phyloP scores from a whole-genome alignment of 2,329 filamentous ascomycete species.

The Hysterium pulicare region DNA sequence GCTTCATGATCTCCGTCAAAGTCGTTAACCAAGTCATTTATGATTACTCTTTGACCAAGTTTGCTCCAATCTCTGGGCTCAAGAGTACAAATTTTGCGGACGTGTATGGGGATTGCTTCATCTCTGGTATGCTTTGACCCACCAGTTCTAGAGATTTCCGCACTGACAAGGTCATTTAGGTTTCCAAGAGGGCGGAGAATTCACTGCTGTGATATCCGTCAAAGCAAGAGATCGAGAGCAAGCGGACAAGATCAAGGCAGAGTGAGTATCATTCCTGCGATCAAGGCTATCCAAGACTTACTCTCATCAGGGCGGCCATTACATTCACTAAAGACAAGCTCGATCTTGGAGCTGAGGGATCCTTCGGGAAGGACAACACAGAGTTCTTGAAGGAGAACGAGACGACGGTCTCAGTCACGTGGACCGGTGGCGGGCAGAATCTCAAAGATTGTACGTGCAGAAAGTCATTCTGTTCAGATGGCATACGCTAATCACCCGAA shows the following conservation, averaged over 20 bases:
- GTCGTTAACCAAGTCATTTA: neutral
- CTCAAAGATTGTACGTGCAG: neutral
- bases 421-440: neutral
- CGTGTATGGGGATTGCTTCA: slow-evolving; percentile 28
- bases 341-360: neutral
- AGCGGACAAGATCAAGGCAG: slow-evolving; percentile 1
- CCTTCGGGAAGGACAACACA: neutral
- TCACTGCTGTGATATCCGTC: slow-evolving; percentile 25
- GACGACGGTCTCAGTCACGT: slow-evolving; percentile 4
- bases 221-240: slow-evolving; percentile 19
- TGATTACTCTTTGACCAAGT: neutral
- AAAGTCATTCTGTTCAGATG: neutral
- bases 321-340: neutral
- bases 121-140: too few relatives aligned
- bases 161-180: too few relatives aligned
- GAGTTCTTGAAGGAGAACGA: slow-evolving; percentile 1
- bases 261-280: neutral
- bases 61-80: neutral
- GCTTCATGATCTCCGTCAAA: neutral
- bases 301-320: neutral
- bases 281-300: too few relatives aligned
- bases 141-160: too few relatives aligned
- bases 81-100: slow-evolving; percentile 13
- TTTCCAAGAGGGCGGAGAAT: slow-evolving; percentile 29
- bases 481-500: neutral